Percentiles rank a stretch among this genome's conserved stretches.
Conservation (phyloP, 805 yeast genomes). For the Nakazawaea peltata region DNA sequence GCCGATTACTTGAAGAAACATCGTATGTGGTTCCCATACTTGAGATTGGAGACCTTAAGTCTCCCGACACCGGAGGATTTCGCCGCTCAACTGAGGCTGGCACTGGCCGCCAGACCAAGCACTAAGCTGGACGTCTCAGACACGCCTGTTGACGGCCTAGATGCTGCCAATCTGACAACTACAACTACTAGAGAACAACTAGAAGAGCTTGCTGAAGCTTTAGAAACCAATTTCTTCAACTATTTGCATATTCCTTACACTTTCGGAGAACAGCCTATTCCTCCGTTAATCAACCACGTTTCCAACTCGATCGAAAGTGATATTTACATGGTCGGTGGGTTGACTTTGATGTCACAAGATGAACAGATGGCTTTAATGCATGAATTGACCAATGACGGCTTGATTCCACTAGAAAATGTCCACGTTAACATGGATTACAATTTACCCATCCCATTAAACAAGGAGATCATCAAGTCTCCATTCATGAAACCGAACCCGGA, state of each 20-base stretch:
- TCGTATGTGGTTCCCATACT: slow-evolving; percentile 10
- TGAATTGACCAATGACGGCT: slow-evolving; percentile 22
- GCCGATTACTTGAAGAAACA: slow-evolving; percentile 7
- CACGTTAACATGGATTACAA: slow-evolving; percentile 23
- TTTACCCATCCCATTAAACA: slow-evolving; percentile 38
- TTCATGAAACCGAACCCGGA: slow-evolving; percentile 28
- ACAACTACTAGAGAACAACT: slow-evolving; percentile 7
- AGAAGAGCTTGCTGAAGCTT: slow-evolving; percentile 4
- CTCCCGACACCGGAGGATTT: slow-evolving; percentile 6
- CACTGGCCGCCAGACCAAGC: not conserved
- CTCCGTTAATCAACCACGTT: slow-evolving; percentile 36
- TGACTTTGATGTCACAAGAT: slow-evolving; percentile 15
- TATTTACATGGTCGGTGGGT: slow-evolving; percentile 39
- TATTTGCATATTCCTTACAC: slow-evolving; percentile 24
- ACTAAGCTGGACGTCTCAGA: not conserved
- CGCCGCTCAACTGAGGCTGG: not conserved
- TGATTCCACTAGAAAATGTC: slow-evolving; percentile 24
- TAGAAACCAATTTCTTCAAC: slow-evolving; percentile 12
- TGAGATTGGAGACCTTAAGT: slow-evolving; percentile 6
- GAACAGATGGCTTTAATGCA: slow-evolving; percentile 18
- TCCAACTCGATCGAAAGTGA: slow-evolving; percentile 28
- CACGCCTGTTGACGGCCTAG: not conserved
- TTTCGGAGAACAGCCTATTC: slow-evolving; percentile 30
- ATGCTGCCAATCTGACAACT: not conserved
- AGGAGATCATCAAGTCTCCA: slow-evolving; percentile 33